These are phyloP conservation scores for Tieghemostelium lacteum DNA, from an alignment of 78 protist genomes.

Conservation along the genomic window DNA sequence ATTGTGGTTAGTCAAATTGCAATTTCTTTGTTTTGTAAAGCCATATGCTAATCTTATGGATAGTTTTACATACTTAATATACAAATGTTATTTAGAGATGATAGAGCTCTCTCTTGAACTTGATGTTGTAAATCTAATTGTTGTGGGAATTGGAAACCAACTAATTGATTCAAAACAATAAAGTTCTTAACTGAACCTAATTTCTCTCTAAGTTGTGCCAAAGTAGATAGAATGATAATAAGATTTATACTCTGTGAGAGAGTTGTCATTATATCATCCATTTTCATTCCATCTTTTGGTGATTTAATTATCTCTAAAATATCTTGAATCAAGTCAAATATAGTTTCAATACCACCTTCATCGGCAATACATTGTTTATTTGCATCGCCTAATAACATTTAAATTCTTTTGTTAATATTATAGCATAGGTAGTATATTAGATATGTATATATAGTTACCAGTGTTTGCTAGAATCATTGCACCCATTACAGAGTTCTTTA, in stretches of 20 bases:
- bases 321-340: slow-evolving; percentile 51
- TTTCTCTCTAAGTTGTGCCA: slow-evolving; percentile 19
- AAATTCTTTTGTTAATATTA: not conserved
- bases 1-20: no score
- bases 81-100: slow-evolving; percentile 58
- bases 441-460: slow-evolving; percentile 8
- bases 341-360: slow-evolving; percentile 15
- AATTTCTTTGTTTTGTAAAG: no score
- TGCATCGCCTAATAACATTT: slow-evolving; percentile 28
- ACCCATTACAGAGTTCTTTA: slow-evolving; percentile 62
- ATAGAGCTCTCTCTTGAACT: slow-evolving; percentile 56
- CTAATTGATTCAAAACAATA: slow-evolving; percentile 17
- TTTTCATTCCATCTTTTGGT: slow-evolving; percentile 53
- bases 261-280: slow-evolving; percentile 39
- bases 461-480: slow-evolving; percentile 67
- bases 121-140: slow-evolving; percentile 7
- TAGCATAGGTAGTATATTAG: not conserved
- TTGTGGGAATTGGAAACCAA: slow-evolving; percentile 22
- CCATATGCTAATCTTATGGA: no score
- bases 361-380: slow-evolving; percentile 55
- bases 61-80: slow-evolving; percentile 41
- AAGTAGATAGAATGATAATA: slow-evolving; percentile 36
- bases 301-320: slow-evolving; percentile 26
- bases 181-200: slow-evolving; percentile 54
- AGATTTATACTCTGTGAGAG: slow-evolving; percentile 54